Base-by-base conservation (phyloP, 805 yeast genomes). In the Ogataea trehaloabstinens region DNA sequence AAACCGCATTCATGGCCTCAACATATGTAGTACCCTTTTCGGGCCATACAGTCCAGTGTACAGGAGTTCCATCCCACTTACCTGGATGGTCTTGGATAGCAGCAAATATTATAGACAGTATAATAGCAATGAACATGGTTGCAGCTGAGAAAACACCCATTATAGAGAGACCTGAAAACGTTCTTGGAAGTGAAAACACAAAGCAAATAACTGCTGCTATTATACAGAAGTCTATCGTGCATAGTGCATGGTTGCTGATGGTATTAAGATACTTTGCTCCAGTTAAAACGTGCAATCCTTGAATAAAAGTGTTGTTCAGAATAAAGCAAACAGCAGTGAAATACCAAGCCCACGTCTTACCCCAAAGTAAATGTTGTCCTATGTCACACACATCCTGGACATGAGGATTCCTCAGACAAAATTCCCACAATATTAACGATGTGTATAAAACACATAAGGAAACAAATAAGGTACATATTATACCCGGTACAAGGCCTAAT, bases 261-360 rank as follows among this genome's bases (percentile, higher is more conserved):
- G 84, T 78, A 59, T 77, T 78, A 49, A 78, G 64, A 52, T 74
- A 78, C 49, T 74, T 73, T 11, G 82, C 76, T 6, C 82, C 81
- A n/a, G 72, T 76, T 38, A 78, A 56, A 6, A 76, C 80, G 51
- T 78, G 84, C 41, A 78, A 64, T 3, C 78, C 78, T 49, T 76
- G 80, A 44, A 78, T 76, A 45, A 78, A 66, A 12, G 75, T 70
- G 58, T 78, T 78, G 57, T 78, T 78, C 28, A 70, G 60, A 32
- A 78, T 50, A 52, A 78, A 78, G 38, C 78, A 73, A 13, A 63
- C 59, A 1, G 80, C 80, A 2, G 83, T 76, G 24, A 72, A 70
- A 51, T 73, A 76, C 80, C 80, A 78, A 6, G 75, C 78, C 65
- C 70, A 64, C 28, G 54, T 59, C 33, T 63, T 56, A 19, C 72